These are phyloP conservation scores for Globisporangium canariense DNA, from an alignment of 352 stramenopile species.

Conservation along the genomic window DNA sequence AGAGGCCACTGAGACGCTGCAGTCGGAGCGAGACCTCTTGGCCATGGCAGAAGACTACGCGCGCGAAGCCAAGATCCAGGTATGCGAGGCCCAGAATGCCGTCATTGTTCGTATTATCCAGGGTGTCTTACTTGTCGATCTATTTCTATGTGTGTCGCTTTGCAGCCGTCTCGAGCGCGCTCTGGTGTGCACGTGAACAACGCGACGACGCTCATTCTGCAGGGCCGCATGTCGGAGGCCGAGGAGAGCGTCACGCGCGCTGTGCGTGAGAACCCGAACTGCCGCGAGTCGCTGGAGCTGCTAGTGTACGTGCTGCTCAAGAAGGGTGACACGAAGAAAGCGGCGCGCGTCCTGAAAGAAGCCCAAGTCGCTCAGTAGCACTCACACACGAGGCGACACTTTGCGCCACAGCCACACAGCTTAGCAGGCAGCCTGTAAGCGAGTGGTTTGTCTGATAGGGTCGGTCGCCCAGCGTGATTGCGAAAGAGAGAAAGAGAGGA, in stretches of 20 bases:
- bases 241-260: conserved; percentile 84
- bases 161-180: conserved; percentile 57
- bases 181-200: conserved; percentile 86
- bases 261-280: conserved; percentile 78
- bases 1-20: conserved; percentile 72
- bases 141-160: background rate
- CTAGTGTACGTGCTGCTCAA: conserved; percentile 87
- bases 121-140: background rate
- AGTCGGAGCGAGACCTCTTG: conserved; percentile 74
- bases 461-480: background rate
- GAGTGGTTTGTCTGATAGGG: conserved; percentile 7
- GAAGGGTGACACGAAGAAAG: conserved; percentile 88
- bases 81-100: conserved; percentile 13
- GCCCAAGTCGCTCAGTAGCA: conserved; percentile 64
- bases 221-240: conserved; percentile 65
- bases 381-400: background rate
- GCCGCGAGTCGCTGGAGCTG: conserved; percentile 78
- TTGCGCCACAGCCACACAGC: background rate
- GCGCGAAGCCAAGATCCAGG: conserved; percentile 70
- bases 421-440: background rate
- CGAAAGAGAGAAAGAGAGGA: background rate
- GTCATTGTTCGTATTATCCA: background rate
- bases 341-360: conserved; percentile 83
- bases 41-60: conserved; percentile 76
- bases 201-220: conserved; percentile 70